These are phyloP conservation scores for Apiospora aurea DNA, from an alignment of 2,329 filamentous ascomycete species.

Conservation along the genomic window DNA sequence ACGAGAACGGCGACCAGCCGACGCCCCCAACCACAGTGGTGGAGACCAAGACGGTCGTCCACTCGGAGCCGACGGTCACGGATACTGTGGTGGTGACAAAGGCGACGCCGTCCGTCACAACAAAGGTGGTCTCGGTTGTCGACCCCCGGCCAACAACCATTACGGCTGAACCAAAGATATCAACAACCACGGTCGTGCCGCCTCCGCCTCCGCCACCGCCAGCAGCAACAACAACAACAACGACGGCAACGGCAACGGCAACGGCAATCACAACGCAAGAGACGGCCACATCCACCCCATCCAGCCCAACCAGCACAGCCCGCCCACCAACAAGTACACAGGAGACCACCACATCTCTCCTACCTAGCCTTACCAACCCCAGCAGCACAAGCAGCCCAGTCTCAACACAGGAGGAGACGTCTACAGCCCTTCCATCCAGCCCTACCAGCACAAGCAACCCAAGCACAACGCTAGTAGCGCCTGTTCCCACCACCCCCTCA, in stretches of 20 bases:
- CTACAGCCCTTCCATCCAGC: neutral
- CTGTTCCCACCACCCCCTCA: constrained; percentile 16
- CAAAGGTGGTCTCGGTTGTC: neutral
- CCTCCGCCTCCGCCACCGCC: neutral
- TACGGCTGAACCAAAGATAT: constrained; percentile 1
- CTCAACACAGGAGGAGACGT: constrained; percentile 3
- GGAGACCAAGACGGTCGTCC: constrained; percentile 31
- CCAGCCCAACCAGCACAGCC: neutral
- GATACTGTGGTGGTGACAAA: neutral
- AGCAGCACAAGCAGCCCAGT: neutral
- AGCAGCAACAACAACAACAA: constrained; percentile 9
- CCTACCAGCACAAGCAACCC: neutral
- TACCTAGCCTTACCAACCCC: neutral
- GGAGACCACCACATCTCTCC: neutral
- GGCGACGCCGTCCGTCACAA: constrained; percentile 1
- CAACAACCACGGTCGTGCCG: constrained; percentile 21
- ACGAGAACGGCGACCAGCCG: constrained; percentile 39
- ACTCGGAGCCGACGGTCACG: constrained; percentile 3
- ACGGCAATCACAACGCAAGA: neutral
- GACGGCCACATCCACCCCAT: neutral
- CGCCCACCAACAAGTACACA: neutral
- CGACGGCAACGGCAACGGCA: neutral
- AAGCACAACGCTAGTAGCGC: neutral
- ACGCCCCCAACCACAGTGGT: constrained; percentile 44
- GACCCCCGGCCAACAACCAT: constrained; percentile 4